Conservation (phyloP, 441 rosid species). For the Croton setiger region DNA sequence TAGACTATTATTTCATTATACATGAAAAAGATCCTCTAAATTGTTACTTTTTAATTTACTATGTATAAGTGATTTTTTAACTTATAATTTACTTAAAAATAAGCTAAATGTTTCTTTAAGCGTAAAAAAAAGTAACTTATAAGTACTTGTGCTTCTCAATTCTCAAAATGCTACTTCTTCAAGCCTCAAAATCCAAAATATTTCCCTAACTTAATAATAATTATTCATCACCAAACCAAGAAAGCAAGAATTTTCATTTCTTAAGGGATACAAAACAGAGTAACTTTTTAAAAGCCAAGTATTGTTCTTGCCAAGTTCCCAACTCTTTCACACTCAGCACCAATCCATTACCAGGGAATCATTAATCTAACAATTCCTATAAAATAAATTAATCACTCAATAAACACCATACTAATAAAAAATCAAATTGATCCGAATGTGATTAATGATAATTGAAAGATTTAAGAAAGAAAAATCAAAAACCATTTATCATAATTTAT, state of each 20-base stretch:
- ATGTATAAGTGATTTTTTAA: too few relatives aligned
- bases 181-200: conserved; percentile 1
- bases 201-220: background rate
- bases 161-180: background rate
- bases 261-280: background rate
- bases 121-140: too few relatives aligned
- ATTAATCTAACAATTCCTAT: background rate
- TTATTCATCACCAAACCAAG: background rate
- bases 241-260: background rate
- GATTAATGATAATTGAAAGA: background rate
- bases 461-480: background rate
- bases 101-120: too few relatives aligned
- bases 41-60: too few relatives aligned
- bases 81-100: too few relatives aligned
- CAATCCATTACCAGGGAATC: background rate
- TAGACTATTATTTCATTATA: background rate
- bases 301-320: background rate
- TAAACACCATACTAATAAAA: background rate
- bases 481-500: background rate
- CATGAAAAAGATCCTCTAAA: background rate
- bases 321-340: background rate
- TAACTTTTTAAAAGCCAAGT: background rate
- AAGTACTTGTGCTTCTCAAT: too few relatives aligned
- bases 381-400: background rate
- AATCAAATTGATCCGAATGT: background rate